Evolutionary conservation across 192 early-diverging fungal species (phyloP).

Genomic region (Gaertneriomyces semiglobifer): DNA sequence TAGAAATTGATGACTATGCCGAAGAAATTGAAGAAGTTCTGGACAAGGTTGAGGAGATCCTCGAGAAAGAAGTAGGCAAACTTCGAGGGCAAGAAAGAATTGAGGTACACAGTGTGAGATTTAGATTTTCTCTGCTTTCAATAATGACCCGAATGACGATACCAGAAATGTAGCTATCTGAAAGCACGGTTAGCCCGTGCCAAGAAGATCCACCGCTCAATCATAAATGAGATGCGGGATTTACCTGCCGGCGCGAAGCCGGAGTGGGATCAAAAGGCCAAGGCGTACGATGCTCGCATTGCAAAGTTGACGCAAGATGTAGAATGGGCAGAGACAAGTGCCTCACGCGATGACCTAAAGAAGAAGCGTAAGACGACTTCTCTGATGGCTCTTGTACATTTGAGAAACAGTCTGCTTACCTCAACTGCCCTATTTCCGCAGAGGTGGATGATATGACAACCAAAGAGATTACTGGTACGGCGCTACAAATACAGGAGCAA

Average conservation of each 20-base stretch:
- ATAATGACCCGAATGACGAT: background rate
- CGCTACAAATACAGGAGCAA: constrained; percentile 50
- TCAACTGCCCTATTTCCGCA: background rate
- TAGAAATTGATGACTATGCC: constrained; percentile 59
- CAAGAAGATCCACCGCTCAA: constrained; percentile 49
- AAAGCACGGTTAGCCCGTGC: constrained; percentile 48
- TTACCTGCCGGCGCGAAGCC: constrained; percentile 21
- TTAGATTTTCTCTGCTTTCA: background rate
- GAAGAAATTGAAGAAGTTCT: constrained; percentile 57
- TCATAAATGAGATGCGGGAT: constrained; percentile 50
- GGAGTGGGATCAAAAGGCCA: constrained; percentile 48
- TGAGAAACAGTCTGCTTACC: too few species aligned
- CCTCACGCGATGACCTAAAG: constrained; percentile 40
- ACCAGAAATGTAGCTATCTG: constrained; percentile 56
- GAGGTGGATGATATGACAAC: constrained; percentile 49
- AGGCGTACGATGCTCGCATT: constrained; percentile 43
- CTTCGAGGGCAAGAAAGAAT: constrained; percentile 48
- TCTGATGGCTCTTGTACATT: too few species aligned
- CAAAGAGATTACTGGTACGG: constrained; percentile 49
- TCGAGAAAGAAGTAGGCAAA: constrained; percentile 47
- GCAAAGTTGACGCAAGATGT: constrained; percentile 53
- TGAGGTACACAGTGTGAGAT: constrained; percentile 34
- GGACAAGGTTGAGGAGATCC: constrained; percentile 37
- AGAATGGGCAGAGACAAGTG: constrained; percentile 57
- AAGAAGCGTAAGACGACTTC: constrained; percentile 22